Conservation (phyloP, 176 grass and related monocot species). For the Rhynchospora pubera region DNA sequence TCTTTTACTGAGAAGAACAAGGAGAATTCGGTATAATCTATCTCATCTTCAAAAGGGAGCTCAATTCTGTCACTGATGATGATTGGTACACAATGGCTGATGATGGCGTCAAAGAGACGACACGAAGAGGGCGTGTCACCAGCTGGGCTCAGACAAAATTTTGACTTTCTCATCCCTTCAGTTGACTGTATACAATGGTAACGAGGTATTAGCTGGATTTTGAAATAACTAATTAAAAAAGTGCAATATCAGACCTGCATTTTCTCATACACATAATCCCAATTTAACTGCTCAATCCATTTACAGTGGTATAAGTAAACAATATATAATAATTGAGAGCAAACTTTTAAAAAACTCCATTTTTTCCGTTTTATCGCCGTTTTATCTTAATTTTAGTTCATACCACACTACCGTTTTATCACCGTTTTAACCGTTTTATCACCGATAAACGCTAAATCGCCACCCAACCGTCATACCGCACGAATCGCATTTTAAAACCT, state of each 20-base stretch:
- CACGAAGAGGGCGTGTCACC: constrained; percentile 92
- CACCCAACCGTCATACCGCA: too few species aligned
- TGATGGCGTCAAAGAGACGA: constrained; percentile 83
- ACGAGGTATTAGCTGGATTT: neutral
- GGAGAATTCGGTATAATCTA: constrained; percentile 78
- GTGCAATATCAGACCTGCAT: neutral
- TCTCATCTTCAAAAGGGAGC: constrained; percentile 93
- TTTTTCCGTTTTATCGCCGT: too few species aligned
- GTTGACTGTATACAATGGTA: constrained; percentile 47
- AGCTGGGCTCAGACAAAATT: constrained; percentile 83
- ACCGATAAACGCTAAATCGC: too few species aligned
- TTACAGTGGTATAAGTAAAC: neutral
- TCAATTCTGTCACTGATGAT: constrained; percentile 83
- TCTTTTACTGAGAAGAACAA: constrained; percentile 91
- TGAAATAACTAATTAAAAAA: neutral
- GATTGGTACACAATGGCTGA: constrained; percentile 86
- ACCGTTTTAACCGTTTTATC: too few species aligned
- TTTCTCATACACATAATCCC: neutral
- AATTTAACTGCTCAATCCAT: neutral
- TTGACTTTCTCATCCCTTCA: constrained; percentile 67
- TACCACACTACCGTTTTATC: too few species aligned
- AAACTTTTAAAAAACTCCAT: too few species aligned
- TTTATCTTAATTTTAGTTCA: too few species aligned
- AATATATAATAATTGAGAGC: neutral
- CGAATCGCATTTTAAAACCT: too few species aligned